Evolutionary conservation across 495 filamentous ascomycete genomes (phyloP).

Genomic region (Penicillium desertorum): DNA sequence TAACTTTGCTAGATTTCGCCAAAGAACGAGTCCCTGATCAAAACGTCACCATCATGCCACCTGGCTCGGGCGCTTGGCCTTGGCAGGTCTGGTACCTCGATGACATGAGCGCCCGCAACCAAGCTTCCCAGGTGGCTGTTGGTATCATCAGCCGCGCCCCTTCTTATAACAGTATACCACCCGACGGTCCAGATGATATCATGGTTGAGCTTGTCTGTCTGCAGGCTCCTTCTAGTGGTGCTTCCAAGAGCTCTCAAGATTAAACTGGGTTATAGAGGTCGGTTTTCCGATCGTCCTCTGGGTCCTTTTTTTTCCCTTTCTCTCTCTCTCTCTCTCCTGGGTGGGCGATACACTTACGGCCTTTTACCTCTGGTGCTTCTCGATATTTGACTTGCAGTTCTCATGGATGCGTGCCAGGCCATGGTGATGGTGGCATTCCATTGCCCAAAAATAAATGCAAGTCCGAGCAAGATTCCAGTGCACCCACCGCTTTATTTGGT

Average conservation of each 20-base stretch:
- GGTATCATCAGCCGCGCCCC: conserved; percentile 44
- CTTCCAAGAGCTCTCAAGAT: conserved; percentile 21
- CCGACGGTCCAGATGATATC: conserved; percentile 33
- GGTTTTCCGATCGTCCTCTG: conserved; percentile 1
- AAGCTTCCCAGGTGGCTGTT: conserved; percentile 44
- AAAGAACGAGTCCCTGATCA: conserved; percentile 32
- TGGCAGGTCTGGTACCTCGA: conserved; percentile 47
- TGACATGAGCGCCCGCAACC: conserved; percentile 35
- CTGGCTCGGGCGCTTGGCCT: conserved; percentile 33
- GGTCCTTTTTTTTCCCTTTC: neutral
- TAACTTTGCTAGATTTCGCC: conserved; percentile 34
- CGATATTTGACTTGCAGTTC: neutral
- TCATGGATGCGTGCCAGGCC: neutral
- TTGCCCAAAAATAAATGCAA: neutral
- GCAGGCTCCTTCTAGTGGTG: conserved; percentile 33
- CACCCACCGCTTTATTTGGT: neutral
- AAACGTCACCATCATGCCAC: conserved; percentile 31
- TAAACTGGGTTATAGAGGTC: conserved; percentile 1
- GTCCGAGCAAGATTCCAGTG: neutral
- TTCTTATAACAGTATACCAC: conserved; percentile 29
- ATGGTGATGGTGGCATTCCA: neutral
- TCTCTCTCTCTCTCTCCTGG: neutral
- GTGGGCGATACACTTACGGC: neutral
- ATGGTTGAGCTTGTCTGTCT: conserved; percentile 43
- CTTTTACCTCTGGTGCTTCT: neutral